Evolutionary conservation across 768 basidiomycete species (phyloP).

Genomic region (Thelephora aurantiotincta): DNA sequence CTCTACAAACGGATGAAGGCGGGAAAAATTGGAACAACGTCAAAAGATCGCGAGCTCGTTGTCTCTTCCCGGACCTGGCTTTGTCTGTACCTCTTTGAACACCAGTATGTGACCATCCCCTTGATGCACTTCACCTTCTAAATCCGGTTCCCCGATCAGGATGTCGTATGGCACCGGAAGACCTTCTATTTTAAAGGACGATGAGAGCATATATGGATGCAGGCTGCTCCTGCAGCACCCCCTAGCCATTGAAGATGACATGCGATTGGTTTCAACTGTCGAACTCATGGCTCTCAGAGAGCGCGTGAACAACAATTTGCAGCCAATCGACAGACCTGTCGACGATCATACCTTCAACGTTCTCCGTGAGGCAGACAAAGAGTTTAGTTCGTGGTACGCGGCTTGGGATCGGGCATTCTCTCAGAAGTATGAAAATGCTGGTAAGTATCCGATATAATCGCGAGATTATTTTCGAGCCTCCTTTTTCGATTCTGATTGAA

Average conservation of each 20-base stretch:
- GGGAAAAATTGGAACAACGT: constrained; percentile 37
- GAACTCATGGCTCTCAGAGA: constrained; percentile 87
- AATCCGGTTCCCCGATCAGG: constrained; percentile 24
- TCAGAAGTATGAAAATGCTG: constrained; percentile 71
- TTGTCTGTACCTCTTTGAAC: constrained; percentile 85
- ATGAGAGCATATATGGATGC: constrained; percentile 79
- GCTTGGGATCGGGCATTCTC: constrained; percentile 73
- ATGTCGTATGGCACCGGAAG: constrained; percentile 92
- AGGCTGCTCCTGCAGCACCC: constrained; percentile 75
- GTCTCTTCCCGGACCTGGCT: constrained; percentile 85
- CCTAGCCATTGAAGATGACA: constrained; percentile 82
- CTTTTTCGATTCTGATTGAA: constrained; percentile 2
- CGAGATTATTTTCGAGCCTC: background rate
- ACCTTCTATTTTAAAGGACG: constrained; percentile 84
- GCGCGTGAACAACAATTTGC: constrained; percentile 67
- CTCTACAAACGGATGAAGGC: constrained; percentile 67
- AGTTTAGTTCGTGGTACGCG: constrained; percentile 74
- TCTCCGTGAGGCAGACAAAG: constrained; percentile 57
- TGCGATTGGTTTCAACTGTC: constrained; percentile 88
- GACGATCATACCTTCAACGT: constrained; percentile 58
- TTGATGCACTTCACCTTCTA: background rate
- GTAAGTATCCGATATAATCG: constrained; percentile 22
- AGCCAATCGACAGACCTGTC: constrained; percentile 65
- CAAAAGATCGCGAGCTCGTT: constrained; percentile 66
- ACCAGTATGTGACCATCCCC: constrained; percentile 48